Percentiles rank a stretch among this genome's conserved stretches.
Conservation (phyloP, 371 early-diverging fungal genomes). For the Phascolomyces articulosus region DNA sequence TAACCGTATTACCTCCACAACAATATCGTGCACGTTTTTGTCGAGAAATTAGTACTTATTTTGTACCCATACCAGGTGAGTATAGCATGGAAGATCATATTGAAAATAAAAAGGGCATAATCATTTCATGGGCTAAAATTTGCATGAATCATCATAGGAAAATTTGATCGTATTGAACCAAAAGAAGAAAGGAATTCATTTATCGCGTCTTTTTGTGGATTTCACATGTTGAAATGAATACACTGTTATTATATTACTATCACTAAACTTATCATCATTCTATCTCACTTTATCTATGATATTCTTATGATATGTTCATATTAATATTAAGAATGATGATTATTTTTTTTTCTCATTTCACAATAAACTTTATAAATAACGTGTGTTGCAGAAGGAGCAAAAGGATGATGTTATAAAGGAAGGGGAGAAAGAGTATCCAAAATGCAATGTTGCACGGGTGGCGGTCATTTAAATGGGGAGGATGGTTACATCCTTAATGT, state of each 20-base stretch:
- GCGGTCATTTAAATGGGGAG: constrained; percentile 5
- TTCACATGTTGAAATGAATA: neutral
- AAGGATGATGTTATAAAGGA: too few species aligned
- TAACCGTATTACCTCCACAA: constrained; percentile 89
- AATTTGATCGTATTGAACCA: constrained; percentile 28
- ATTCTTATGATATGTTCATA: too few species aligned
- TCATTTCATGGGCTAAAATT: too few species aligned
- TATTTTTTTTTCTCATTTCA: neutral
- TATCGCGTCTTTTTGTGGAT: neutral
- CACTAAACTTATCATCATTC: too few species aligned
- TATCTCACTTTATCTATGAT: too few species aligned
- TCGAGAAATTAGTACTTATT: constrained; percentile 84
- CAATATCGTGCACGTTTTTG: constrained; percentile 88
- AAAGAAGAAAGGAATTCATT: constrained; percentile 5
- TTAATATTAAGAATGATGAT: neutral
- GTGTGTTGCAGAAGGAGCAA: too few species aligned
- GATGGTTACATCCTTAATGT: too few species aligned
- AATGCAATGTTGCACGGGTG: neutral
- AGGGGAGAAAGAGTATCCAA: too few species aligned
- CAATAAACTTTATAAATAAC: neutral
- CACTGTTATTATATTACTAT: too few species aligned
- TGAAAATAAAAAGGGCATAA: too few species aligned
- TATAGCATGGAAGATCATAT: too few species aligned
- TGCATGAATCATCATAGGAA: constrained; percentile 1
- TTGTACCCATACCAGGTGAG: constrained; percentile 72